Evolutionary conservation across 139 green algal genomes (phyloP).

Genomic region (Chlorella sp.): DNA sequence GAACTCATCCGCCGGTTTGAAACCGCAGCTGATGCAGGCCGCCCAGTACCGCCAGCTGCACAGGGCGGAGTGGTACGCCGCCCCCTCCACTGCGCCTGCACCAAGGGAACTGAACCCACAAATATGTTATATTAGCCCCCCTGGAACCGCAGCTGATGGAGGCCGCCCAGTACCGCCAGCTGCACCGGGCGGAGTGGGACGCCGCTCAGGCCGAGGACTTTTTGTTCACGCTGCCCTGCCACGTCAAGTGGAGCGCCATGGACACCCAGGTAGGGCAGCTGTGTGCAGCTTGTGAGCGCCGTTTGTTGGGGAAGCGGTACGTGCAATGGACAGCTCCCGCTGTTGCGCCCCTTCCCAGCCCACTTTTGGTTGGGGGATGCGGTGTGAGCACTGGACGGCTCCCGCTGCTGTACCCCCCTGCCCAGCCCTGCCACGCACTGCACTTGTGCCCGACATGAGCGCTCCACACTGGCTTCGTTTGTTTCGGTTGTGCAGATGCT

Average conservation of each 20-base stretch:
- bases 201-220: constrained; percentile 73
- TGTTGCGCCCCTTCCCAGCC: too few relatives aligned
- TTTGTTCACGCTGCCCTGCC: constrained; percentile 65
- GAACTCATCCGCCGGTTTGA: too few relatives aligned
- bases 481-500: constrained; percentile 16
- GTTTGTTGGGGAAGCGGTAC: too few relatives aligned
- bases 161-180: constrained; percentile 65
- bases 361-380: too few relatives aligned
- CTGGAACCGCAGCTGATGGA: constrained; percentile 53
- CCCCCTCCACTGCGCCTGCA: too few relatives aligned
- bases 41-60: not conserved
- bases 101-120: too few relatives aligned
- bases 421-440: not conserved
- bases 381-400: too few relatives aligned
- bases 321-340: too few relatives aligned
- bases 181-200: constrained; percentile 67
- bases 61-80: too few relatives aligned
- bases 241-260: constrained; percentile 70
- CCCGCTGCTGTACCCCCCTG: not conserved
- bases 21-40: not conserved
- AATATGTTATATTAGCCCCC: too few relatives aligned
- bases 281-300: constrained; percentile 25
- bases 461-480: not conserved
- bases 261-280: constrained; percentile 54
- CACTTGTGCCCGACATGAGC: too few relatives aligned